A percentile compares a stretch with the other conserved stretches of the same genome.
phyloP scores from a whole-genome alignment of 352 stramenopile species.

The Pythium insidiosum region DNA sequence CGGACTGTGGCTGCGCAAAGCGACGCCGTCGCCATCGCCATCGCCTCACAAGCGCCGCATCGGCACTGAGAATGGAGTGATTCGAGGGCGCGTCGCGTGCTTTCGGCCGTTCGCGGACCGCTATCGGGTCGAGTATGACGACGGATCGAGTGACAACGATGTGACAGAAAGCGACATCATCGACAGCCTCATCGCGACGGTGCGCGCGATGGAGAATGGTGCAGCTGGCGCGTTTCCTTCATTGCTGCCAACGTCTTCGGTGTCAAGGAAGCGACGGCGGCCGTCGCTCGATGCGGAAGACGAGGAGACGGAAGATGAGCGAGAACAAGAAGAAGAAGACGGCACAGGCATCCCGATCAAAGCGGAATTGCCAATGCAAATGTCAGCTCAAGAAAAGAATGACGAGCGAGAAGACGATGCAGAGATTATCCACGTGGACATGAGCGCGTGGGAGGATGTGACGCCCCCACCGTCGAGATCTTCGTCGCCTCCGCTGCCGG shows the following conservation, averaged over 20 bases:
- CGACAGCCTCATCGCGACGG: conserved; percentile 47
- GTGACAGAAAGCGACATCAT: conserved; percentile 48
- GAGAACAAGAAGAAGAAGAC: conserved; percentile 1
- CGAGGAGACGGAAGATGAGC: conserved; percentile 19
- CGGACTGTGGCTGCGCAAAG: conserved; percentile 21
- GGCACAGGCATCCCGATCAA: background rate
- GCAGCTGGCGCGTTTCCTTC: background rate
- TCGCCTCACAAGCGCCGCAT: too few species aligned
- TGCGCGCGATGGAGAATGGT: background rate
- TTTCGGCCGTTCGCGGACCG: conserved; percentile 56
- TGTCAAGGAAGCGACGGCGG: background rate
- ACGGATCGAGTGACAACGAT: conserved; percentile 33
- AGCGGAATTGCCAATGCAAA: background rate
- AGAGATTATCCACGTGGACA: background rate
- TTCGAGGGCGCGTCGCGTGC: conserved; percentile 30
- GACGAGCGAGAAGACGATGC: background rate
- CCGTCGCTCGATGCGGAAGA: conserved; percentile 2
- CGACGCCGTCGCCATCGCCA: background rate
- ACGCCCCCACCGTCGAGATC: too few species aligned
- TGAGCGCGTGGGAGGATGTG: too few species aligned
- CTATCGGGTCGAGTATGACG: conserved; percentile 46
- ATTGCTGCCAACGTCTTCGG: background rate
- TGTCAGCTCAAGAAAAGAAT: background rate
- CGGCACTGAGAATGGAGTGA: background rate
- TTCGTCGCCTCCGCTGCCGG: too few species aligned